Base-by-base conservation (phyloP, 2,329 filamentous ascomycete species). In the Cordyceps cicadae region DNA sequence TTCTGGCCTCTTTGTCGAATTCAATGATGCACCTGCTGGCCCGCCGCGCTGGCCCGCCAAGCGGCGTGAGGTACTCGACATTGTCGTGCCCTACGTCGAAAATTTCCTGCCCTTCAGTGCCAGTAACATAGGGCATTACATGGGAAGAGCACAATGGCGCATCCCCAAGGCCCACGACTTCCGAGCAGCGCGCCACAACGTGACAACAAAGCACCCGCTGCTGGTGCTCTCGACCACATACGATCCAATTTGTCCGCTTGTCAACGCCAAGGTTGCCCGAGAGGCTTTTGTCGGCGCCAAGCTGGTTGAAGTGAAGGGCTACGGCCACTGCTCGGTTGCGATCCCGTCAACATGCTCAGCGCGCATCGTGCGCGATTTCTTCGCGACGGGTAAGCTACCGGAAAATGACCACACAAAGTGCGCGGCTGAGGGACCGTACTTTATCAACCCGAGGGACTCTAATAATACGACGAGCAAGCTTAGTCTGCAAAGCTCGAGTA, bases 171-270 rank as follows among this genome's bases (percentile, higher is more conserved):
- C 70, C 2, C 71, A 73, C 50, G 54, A 58, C 17, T 73, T 70
- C 29, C 57, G 63, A 5, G 69, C 70, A 0, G 62, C 51, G 0
- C 39, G 61, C n/a, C 45, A 26, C 2, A 59, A 62, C 3, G 66
- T 87, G 48, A 55, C 64, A 41, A 74, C 70, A 1, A 64, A 62
- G 0, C 65, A 73, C 37, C 72, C 72, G n/a, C 52, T 74, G 1
- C 66, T 74, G 0, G 66, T 74, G 1, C 61, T 74, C 8, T 69
- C 69, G 1, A 73, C 67, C 0, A 69, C 67, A 0, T 71, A 70
- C 34, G 71, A 75, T 5, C 84, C 85, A 0, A 80, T 87, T 1
- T 87, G 83, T 32, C 72, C 77, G 2, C 64, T 78, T 0, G 64
- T 71, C 0, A 78, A 76, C 3, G 76, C 76, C 1, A 66, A 66